Evolutionary conservation across 2,329 filamentous ascomycete genomes (phyloP).

Genomic region (Fusarium humuli): DNA sequence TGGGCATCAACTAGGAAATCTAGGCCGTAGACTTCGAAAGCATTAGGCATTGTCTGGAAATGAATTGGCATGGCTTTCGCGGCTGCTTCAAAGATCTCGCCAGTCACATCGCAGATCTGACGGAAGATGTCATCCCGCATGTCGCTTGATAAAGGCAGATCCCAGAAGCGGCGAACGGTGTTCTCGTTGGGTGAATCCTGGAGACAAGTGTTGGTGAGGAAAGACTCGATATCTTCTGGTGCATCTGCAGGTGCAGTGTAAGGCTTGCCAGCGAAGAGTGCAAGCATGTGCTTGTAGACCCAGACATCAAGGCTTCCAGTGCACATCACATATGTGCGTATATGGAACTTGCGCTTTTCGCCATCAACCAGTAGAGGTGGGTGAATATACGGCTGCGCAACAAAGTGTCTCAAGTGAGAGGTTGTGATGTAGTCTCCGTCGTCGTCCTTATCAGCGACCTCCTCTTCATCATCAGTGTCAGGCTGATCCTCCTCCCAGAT

Average conservation of each 20-base stretch:
- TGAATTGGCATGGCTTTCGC: slow-evolving; percentile 86
- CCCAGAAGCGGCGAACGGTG: slow-evolving; percentile 81
- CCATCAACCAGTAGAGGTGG: slow-evolving; percentile 77
- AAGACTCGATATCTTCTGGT: slow-evolving; percentile 70
- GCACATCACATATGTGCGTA: slow-evolving; percentile 89
- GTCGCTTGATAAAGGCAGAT: slow-evolving; percentile 60
- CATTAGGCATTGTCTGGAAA: slow-evolving; percentile 89
- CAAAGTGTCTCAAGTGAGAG: slow-evolving; percentile 93
- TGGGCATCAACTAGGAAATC: slow-evolving; percentile 84
- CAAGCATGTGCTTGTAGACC: slow-evolving; percentile 91
- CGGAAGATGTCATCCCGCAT: slow-evolving; percentile 74
- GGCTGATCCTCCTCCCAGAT: slow-evolving; percentile 81
- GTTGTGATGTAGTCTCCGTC: slow-evolving; percentile 75
- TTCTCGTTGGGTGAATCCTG: slow-evolving; percentile 72
- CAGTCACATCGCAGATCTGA: slow-evolving; percentile 80
- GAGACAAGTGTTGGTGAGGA: slow-evolving; percentile 96
- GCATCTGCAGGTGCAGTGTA: slow-evolving; percentile 75
- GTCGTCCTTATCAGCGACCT: slow-evolving; percentile 52
- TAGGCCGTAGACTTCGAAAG: slow-evolving; percentile 91
- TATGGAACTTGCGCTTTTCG: slow-evolving; percentile 89
- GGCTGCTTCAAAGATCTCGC: slow-evolving; percentile 86
- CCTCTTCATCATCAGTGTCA: slow-evolving; percentile 72
- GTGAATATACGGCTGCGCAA: slow-evolving; percentile 94
- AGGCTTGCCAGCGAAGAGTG: slow-evolving; percentile 83
- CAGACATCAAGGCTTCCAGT: slow-evolving; percentile 82